Conservation (phyloP, 768 basidiomycete genomes). For the Amanita phalloides region DNA sequence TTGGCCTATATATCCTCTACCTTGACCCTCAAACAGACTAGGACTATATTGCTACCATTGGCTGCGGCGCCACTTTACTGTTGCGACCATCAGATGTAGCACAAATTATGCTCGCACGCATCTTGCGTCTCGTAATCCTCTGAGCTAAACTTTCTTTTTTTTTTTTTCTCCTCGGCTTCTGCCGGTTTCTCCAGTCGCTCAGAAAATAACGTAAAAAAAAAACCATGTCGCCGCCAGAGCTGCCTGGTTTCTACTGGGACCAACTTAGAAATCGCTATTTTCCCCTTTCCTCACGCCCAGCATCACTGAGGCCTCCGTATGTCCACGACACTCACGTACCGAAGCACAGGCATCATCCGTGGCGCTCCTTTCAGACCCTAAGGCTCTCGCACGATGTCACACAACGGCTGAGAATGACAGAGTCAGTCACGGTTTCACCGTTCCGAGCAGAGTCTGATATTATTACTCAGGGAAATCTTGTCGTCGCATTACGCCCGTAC, state of each 20-base stretch:
- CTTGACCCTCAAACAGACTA: too few species aligned
- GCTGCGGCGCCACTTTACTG: too few species aligned
- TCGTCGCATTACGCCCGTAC: conserved; percentile 29
- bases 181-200: too few species aligned
- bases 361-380: background rate
- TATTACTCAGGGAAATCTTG: conserved; percentile 24
- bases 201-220: too few species aligned
- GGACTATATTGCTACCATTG: too few species aligned
- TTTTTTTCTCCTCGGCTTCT: too few species aligned
- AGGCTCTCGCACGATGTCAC: background rate
- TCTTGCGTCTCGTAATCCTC: too few species aligned
- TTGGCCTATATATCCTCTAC: too few species aligned
- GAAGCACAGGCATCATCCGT: background rate
- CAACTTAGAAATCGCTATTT: conserved; percentile 43
- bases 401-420: background rate
- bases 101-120: too few species aligned
- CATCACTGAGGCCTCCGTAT: background rate
- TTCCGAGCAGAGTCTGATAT: too few species aligned
- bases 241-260: conserved; percentile 54
- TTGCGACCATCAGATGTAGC: too few species aligned
- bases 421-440: background rate
- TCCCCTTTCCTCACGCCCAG: conserved; percentile 33
- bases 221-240: conserved; percentile 26
- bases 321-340: background rate
- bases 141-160: too few species aligned